Base-by-base conservation (phyloP, 805 yeast species). In the Sugiyamaella mastotermitis region DNA sequence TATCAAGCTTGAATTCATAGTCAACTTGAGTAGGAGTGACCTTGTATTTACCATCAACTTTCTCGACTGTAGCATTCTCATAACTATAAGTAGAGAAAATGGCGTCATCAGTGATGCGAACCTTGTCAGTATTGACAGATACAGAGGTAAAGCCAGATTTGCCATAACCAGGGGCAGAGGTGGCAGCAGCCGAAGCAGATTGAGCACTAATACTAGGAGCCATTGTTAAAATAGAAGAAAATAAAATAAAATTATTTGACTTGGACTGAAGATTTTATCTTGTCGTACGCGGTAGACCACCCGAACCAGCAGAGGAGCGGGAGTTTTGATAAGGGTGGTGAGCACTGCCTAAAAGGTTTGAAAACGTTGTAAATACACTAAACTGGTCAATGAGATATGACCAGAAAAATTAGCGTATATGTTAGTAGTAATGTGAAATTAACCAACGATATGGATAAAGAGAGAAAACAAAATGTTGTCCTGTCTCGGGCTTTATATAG, bases 1-100 rank as follows among this genome's bases (percentile, higher is more conserved):
- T 71, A 52, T 86, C 94, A 36, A 84, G 80, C 62, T 85, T 84
- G 72, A 88, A 90, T 57, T 86, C 80, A 57, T 85, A 85, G 49
- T 85, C 81, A 47, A 72, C 72, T 40, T 72, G 57, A 38, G 80
- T 73, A 16, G 94, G 94, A 15, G 80, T 76, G 37, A 88, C 94
- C 31, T 65, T 57, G 54, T 71, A 72, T 38, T 68, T 58, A 25
- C 82, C 84, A 29, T 62, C 67, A 17, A 55, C 50, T 47, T 69
- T 67, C 44, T 74, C 72, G 32, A 85, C 95, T 38, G 71, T 48
- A n/a, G 94, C 80, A 51, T 82, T 84, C 57, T 81, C 83, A 60
- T 82, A 82, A 16, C 75, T 69, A 66, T 78, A 82, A 55, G 74
- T 73, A 41, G 87, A 73, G 49, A 48, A 37, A 51, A 69, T 62